Base-by-base conservation (phyloP, 495 filamentous ascomycete species). In the Entonaema liquescens region DNA sequence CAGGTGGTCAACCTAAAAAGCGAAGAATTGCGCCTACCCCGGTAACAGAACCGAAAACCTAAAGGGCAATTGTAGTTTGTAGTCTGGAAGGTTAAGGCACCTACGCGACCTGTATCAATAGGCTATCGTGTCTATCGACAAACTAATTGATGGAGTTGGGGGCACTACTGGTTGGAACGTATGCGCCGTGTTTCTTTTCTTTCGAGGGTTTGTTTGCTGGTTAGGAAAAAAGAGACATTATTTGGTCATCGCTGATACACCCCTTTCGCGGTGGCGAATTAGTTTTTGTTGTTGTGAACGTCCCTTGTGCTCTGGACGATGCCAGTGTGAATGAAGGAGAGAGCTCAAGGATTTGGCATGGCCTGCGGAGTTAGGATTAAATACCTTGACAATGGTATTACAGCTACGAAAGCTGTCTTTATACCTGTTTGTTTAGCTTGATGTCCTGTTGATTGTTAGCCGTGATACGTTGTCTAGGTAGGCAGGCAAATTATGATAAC, bases 1-100 rank as follows among this genome's bases (percentile, higher is more conserved):
- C 59, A n/a, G 68, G 65, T 0, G 82, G 80, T 40, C 83, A 85
- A 56, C 67, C 79, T 1, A 97, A 97, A 82, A 91, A 89, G 79
- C 84, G 93, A 70, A 87, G 93, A 57, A 88, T 96, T 64, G 91
- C 92, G 13, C 93, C 92, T 6, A 95, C 92, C 0, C 83, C 88
- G 5, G 83, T 95, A 5, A 57, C 67, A 1, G 74, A 75, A 19
- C 19, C 65, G 6, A 59, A 57, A 50, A 1, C 50, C 28, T 65
- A 62, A 36, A 36, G 19, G 25, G n/a, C 5, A 52, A 15, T 9
- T 19, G 15, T 29, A n/a, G 23, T 60, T 55, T 19, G 9, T 0
- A 11, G 15, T 1, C 25, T 12, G 11, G 9, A 6, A 19, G 19
- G 13, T 29, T 17, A 26, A 26, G 38, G 36, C 19, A 56, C n/a